Base-by-base conservation (phyloP, 768 basidiomycete genomes). In the Mrakia frigida region DNA sequence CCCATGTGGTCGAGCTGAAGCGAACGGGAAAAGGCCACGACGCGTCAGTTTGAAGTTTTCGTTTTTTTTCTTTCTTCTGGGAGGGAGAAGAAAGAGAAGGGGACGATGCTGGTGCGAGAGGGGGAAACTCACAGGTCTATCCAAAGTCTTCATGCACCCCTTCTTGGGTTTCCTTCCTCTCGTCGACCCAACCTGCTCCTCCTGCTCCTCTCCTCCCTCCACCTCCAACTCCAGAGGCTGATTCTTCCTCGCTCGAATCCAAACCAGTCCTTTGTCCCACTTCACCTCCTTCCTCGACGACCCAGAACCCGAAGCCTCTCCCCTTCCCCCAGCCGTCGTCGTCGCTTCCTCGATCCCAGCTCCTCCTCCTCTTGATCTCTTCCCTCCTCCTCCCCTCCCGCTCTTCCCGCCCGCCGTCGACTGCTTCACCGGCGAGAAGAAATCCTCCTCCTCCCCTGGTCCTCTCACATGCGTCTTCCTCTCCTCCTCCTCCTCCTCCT, bases 371-470 rank as follows among this genome's bases (percentile, higher is more conserved):
- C 53, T 74, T 21, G 65, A 21, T 68, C 78, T 70, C 67, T 83
- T 83, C 23, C 53, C 46, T n/a, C 67, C 37, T 21, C 65, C 56
- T 61, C 18, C 61, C 14, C 43, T 16, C 16, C 43, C 43, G n/a
- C n/a, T n/a, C 50, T 53, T 53, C 31, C 31, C 53, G 18, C 33
- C 41, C 41, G 39, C 18, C 18, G 25, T 28, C 39, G 50, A 7
- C 21, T 28, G 31, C 68, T 73, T 71, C 18, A 79, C 75, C 6
- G 82, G 82, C 3, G 80, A 80, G 63, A 74, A 77, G 60, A 80
- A 83, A 56, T 82, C 83, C 59, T 82, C 82, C 7, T 81, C 81
- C 23, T 83, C 83, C 18, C 82, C 84, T 10, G 82, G 81, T 18
- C 81, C 81, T 39, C 79, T 73, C 28, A 78, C 50, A 41, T 79